Percentiles rank a stretch among this genome's conserved stretches.
These are phyloP conservation scores for Trametes villosa DNA, from an alignment of 768 basidiomycete species.

Conservation along the genomic window DNA sequence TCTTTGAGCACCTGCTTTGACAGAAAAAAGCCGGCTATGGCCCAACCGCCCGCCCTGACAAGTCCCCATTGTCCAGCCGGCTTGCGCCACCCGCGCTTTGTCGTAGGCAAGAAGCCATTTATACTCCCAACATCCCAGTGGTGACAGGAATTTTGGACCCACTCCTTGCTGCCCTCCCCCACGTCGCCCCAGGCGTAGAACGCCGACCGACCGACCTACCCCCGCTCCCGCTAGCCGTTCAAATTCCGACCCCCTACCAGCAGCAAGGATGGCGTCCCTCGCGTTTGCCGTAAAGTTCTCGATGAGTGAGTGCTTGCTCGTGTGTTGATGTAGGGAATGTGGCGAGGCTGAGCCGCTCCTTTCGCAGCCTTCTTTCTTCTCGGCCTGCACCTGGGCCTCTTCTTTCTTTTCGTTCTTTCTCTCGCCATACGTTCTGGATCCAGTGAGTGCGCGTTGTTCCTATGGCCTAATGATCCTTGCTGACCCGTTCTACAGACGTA, in stretches of 20 bases:
- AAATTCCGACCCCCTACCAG: not conserved
- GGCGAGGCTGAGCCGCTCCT: not conserved
- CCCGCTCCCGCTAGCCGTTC: not conserved
- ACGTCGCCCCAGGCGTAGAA: slow-evolving; percentile 7
- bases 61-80: slow-evolving; percentile 9
- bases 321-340: not conserved
- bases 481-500: not conserved
- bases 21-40: not conserved
- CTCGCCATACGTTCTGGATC: slow-evolving; percentile 6
- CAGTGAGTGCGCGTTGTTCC: slow-evolving; percentile 1
- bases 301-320: slow-evolving; percentile 2
- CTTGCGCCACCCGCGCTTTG: slow-evolving; percentile 12
- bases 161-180: not conserved
- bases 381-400: slow-evolving; percentile 12
- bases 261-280: slow-evolving; percentile 17
- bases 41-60: not conserved
- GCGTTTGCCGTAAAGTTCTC: slow-evolving; percentile 21
- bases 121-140: not conserved
- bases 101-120: slow-evolving; percentile 1
- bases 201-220: not conserved
- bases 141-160: not conserved
- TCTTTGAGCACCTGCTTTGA: not conserved
- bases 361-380: slow-evolving; percentile 14
- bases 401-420: slow-evolving; percentile 13
- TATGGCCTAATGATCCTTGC: not conserved